Evolutionary conservation across 225 moss, liverwort and hornwort species (phyloP).

Genomic region (Antitrichia curtipendula): DNA sequence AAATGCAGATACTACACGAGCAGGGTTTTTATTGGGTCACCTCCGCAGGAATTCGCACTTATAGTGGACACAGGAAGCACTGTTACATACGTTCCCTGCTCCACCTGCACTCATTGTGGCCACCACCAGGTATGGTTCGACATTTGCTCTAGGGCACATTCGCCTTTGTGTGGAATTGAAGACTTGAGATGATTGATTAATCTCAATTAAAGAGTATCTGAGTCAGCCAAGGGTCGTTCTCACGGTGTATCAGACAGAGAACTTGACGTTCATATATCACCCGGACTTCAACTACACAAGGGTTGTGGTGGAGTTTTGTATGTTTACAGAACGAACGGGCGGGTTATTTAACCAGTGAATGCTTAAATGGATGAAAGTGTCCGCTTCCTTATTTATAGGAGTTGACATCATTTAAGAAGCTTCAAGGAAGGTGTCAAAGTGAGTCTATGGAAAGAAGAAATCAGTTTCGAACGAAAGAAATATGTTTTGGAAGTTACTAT

Average conservation of each 20-base stretch:
- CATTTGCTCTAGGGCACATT: neutral
- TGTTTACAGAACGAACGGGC: neutral
- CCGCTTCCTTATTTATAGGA: neutral
- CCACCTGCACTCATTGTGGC: slow-evolving; percentile 87
- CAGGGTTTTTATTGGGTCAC: slow-evolving; percentile 71
- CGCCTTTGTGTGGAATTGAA: neutral
- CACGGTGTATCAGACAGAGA: neutral
- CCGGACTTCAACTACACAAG: neutral
- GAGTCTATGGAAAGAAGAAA: neutral
- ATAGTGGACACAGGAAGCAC: slow-evolving; percentile 99
- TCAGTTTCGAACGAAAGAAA: neutral
- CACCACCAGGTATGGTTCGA: slow-evolving; percentile 51
- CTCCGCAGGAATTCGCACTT: slow-evolving; percentile 74
- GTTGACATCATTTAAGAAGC: neutral
- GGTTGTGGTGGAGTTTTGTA: neutral
- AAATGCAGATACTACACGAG: slow-evolving; percentile 80
- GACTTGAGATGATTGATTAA: neutral
- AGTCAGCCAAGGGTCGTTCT: neutral
- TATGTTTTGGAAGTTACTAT: neutral
- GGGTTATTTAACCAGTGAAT: neutral
- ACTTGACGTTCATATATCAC: neutral
- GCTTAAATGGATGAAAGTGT: neutral
- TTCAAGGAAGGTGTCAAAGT: neutral
- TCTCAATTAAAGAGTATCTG: neutral
- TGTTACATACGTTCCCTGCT: slow-evolving; percentile 94